Conservation (phyloP, 371 early-diverging fungal genomes). For the Mucor indicus region DNA sequence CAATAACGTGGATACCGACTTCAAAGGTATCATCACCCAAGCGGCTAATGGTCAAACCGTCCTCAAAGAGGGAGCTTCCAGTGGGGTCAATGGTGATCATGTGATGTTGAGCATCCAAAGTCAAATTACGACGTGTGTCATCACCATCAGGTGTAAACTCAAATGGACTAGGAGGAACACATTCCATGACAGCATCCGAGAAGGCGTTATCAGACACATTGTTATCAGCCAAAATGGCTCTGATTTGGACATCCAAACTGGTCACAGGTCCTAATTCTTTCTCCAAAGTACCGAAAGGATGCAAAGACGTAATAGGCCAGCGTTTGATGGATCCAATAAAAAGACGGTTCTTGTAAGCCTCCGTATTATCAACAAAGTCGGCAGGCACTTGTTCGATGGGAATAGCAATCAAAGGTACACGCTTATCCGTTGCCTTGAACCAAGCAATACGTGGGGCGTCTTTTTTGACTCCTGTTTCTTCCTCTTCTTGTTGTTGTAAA, state of each 20-base stretch:
- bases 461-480: constrained; percentile 24
- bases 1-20: constrained; percentile 97
- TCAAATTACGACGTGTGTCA: constrained; percentile 66
- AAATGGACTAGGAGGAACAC: constrained; percentile 48
- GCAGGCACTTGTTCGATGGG: constrained; percentile 66
- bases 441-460: constrained; percentile 63
- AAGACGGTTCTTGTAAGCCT: constrained; percentile 50
- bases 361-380: constrained; percentile 64
- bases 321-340: constrained; percentile 66
- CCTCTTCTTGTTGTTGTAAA: constrained; percentile 35
- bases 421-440: constrained; percentile 85
- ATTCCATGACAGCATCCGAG: constrained; percentile 61
- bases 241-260: constrained; percentile 65
- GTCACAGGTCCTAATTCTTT: constrained; percentile 66
- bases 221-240: constrained; percentile 70
- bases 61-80: constrained; percentile 69
- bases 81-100: constrained; percentile 19
- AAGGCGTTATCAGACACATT: constrained; percentile 59
- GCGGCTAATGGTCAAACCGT: constrained; percentile 80
- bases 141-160: constrained; percentile 25
- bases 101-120: constrained; percentile 5
- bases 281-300: constrained; percentile 72
- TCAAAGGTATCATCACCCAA: constrained; percentile 75
- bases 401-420: constrained; percentile 78
- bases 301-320: constrained; percentile 71